Evolutionary conservation across 768 basidiomycete genomes (phyloP), one percentile per base, ranked within the genome.

Genomic region (Boletus pseudopeckii): DNA sequence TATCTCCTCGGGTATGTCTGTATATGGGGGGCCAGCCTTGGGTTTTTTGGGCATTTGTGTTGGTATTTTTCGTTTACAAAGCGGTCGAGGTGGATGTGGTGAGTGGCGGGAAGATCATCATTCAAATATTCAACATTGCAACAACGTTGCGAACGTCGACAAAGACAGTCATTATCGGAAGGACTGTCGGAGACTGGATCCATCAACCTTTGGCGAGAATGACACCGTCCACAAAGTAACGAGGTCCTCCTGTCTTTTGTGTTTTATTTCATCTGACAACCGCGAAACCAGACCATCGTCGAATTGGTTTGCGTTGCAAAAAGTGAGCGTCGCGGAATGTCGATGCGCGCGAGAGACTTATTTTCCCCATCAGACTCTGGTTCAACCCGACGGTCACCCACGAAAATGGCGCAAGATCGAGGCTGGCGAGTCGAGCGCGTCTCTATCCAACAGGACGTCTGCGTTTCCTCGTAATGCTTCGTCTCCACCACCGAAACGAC

Each of bases 281-380:
- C 32, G 1, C 20, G 11, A 14, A 36, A 26, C 6, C 28, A 54
- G 51, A 10, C 72, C 82, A 1, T 84, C 83, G 11, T 77, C 81
- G 20, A 65, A 85, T 63, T 85, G 85, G 85, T 61, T 80, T 15
- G 74, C 78, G 1, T 63, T 85, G 41, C 74, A 79, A 58, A 80
- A 82, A 69, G 84, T 83, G 47, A 34, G 70, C 28, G 1, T 33
- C 14, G 1, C 6, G 3, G 20, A 37, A 42, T 54, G 53, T 52
- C 33, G 45, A 50, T 38, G 48, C 28, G 48, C 28, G 22, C 10
- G 1, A 9, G 17, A 2, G 6, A 17, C n/a, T 62, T 33, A 61
- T 11, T 4, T 6, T 11, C 45, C 7, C 0, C 0, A 0, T 30
- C 43, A 65, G 63, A 55, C 5, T 15, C 43, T 63, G 14, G 38